Base-by-base conservation (phyloP, 768 basidiomycete genomes). In the Rhodotorula taiwanensis region DNA sequence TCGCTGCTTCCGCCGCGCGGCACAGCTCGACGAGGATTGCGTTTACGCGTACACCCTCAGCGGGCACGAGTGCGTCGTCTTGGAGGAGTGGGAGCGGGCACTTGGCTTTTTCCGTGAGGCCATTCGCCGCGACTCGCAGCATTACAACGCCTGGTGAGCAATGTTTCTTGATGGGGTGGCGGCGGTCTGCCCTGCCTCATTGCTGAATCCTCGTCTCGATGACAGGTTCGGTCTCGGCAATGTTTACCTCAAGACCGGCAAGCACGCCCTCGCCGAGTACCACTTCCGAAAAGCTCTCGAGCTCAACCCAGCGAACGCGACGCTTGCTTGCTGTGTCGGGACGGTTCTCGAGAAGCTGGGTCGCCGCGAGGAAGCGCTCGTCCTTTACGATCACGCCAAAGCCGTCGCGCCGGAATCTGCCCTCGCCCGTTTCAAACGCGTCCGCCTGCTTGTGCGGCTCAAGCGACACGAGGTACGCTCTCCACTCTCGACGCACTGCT, bases 181-280 rank as follows among this genome's bases (percentile, higher is more conserved):
- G n/a, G n/a, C n/a, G n/a, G n/a, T n/a, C n/a, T n/a, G n/a, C n/a
- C n/a, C n/a, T n/a, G n/a, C n/a, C n/a, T n/a, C n/a, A n/a, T n/a
- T n/a, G n/a, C n/a, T n/a, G n/a, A n/a, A n/a, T n/a, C n/a, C n/a
- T n/a, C n/a, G n/a, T n/a, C 39, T n/a, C 33, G 41, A 45, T 13
- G 23, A 21, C 66, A 97, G 94, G 94, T 99, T 98, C 76, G 95
- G 95, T n/a, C 80, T 99, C 71, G 95, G 95, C 65, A 89, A 89
- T 41, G 97, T 92, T 74, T 98, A 97, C 80, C 80, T 94, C 75
- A 83, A 90, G 72, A 89, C 87, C 83, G 92, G 88, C 77, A 97
- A 94, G 79, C 79, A 89, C 61, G 84, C 88, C 49, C 80, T 93
- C 55, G 95, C 95, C 48, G 92, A 98, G 75, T 97, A 94, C 78